phyloP scores from a whole-genome alignment of 1,284 basidiomycete species.

The Cutaneotrichosporon cutaneum region DNA sequence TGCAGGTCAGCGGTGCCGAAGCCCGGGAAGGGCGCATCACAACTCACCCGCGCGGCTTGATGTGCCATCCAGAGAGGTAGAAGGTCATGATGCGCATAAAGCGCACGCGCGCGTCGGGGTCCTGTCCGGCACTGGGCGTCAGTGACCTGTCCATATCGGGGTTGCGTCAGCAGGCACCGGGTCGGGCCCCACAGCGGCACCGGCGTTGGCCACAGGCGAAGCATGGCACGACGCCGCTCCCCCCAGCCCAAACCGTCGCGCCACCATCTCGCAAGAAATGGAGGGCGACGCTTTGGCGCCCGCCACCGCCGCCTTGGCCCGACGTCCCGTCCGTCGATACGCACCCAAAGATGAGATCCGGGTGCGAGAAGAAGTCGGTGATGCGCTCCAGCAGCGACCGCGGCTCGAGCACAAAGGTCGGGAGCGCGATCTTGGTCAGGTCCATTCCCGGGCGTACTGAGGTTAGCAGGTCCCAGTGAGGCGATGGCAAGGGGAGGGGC shows the following conservation, averaged over 20 bases:
- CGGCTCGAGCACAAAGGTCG: slow-evolving; percentile 92
- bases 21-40: not conserved
- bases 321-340: not conserved
- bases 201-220: not conserved
- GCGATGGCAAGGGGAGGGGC: not conserved
- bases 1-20: slow-evolving; percentile 14
- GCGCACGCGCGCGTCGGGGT: slow-evolving; percentile 77
- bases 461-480: slow-evolving; percentile 5
- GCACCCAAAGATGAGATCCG: slow-evolving; percentile 81
- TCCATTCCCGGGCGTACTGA: slow-evolving; percentile 91
- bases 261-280: not conserved
- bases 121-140: slow-evolving; percentile 36
- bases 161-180: not conserved
- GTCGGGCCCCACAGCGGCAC: not conserved
- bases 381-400: slow-evolving; percentile 87
- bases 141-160: not conserved
- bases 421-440: slow-evolving; percentile 86
- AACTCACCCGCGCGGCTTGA: slow-evolving; percentile 84
- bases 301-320: not conserved
- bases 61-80: slow-evolving; percentile 99
- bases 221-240: not conserved
- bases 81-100: slow-evolving; percentile 90
- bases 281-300: not conserved
- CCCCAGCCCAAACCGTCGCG: no score
- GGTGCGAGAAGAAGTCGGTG: slow-evolving; percentile 98